Evolutionary conservation across 2,329 filamentous ascomycete genomes (phyloP).

Genomic region (Hymenoscyphus salicellus): DNA sequence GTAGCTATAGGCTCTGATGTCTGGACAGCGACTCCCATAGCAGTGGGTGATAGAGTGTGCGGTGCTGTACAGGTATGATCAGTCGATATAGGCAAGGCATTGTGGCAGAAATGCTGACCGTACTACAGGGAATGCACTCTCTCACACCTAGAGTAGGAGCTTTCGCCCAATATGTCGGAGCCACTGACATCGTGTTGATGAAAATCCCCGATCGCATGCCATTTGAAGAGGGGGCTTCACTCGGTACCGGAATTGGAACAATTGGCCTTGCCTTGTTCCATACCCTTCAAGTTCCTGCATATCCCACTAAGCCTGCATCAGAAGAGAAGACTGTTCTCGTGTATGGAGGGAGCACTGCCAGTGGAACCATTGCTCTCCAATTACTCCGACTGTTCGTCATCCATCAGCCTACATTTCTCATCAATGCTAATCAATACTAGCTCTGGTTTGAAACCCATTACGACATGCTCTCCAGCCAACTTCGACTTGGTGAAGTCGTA

Average conservation of each 20-base stretch:
- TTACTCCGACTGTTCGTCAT: slow-evolving; percentile 34
- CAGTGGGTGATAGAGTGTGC: slow-evolving; percentile 22
- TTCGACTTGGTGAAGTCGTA: slow-evolving; percentile 39
- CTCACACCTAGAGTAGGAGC: slow-evolving; percentile 35
- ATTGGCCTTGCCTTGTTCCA: slow-evolving; percentile 34
- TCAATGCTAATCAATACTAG: too few species aligned
- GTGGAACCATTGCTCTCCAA: slow-evolving; percentile 46
- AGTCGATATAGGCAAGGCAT: too few species aligned
- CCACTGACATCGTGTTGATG: slow-evolving; percentile 41
- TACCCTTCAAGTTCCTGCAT: neutral
- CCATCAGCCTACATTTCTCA: too few species aligned
- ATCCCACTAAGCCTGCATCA: neutral
- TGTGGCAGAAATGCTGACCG: neutral
- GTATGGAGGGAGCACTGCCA: slow-evolving; percentile 44
- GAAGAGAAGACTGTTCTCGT: slow-evolving; percentile 39
- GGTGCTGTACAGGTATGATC: neutral
- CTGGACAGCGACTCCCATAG: neutral
- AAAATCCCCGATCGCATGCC: slow-evolving; percentile 34
- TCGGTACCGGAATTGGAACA: slow-evolving; percentile 15
- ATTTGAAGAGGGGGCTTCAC: slow-evolving; percentile 35
- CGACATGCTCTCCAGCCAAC: slow-evolving; percentile 40
- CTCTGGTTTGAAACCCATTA: slow-evolving; percentile 30
- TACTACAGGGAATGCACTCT: slow-evolving; percentile 8
- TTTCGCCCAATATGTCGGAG: slow-evolving; percentile 42
- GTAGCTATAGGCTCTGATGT: neutral